Conservation (phyloP, 768 basidiomycete species). For the Nidularia pulvinata region DNA sequence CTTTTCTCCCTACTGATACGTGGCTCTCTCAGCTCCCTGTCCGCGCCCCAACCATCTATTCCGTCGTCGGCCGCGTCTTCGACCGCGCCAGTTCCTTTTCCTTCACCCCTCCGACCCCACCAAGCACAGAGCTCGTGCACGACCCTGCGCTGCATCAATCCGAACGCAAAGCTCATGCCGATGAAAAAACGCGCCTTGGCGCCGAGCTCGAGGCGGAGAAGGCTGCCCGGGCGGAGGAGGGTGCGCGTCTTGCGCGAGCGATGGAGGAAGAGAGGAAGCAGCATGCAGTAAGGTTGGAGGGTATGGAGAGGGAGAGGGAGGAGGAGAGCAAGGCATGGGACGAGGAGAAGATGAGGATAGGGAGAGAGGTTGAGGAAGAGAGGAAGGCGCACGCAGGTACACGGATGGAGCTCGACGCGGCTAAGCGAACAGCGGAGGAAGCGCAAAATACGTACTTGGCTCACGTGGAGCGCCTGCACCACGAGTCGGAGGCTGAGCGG, state of each 20-base stretch:
- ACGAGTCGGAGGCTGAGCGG: neutral
- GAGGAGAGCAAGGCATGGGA: neutral
- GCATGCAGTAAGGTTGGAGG: neutral
- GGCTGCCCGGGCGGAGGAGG: neutral
- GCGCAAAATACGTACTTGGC: neutral
- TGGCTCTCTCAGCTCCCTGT: no score
- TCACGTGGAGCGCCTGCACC: neutral
- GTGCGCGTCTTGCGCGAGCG: neutral
- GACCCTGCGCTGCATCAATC: neutral
- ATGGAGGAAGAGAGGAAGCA: neutral
- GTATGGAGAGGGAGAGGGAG: neutral
- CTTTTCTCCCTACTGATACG: no score
- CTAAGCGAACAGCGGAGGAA: neutral
- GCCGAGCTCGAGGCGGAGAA: neutral
- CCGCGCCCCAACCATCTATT: neutral
- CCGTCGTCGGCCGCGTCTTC: neutral
- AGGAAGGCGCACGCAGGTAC: neutral
- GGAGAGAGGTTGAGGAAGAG: neutral
- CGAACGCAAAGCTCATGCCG: neutral
- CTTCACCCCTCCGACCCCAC: neutral
- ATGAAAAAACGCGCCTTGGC: neutral
- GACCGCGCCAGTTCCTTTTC: neutral
- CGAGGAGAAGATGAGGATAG: neutral
- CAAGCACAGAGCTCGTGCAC: neutral
- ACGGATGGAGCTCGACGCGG: neutral